phyloP scores from a whole-genome alignment of 352 stramenopile genomes.

The Pythium plurisporium region DNA sequence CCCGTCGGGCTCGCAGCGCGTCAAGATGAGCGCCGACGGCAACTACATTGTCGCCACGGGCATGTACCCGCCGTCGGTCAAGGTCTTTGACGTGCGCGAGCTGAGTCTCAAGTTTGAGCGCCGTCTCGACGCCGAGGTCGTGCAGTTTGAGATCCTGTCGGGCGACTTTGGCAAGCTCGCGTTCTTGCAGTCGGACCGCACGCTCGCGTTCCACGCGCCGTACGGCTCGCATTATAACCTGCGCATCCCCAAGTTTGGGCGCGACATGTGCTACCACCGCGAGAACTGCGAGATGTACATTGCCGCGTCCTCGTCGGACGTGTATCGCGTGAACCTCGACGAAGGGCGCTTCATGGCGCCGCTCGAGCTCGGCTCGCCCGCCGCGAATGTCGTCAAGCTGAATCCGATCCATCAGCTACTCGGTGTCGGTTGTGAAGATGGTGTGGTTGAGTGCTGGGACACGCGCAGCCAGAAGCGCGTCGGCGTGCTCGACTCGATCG shows the following conservation, averaged over 20 bases:
- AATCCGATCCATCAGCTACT: slow-evolving; percentile 91
- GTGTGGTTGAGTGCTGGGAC: slow-evolving; percentile 95
- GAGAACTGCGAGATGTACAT: slow-evolving; percentile 96
- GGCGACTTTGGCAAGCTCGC: slow-evolving; percentile 98
- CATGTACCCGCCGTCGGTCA: slow-evolving; percentile 96
- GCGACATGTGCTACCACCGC: slow-evolving; percentile 96
- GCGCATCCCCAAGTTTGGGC: slow-evolving; percentile 96
- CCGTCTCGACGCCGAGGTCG: slow-evolving; percentile 95
- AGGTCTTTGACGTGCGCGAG: slow-evolving; percentile 94
- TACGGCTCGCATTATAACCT: slow-evolving; percentile 97
- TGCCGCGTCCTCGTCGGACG: slow-evolving; percentile 74
- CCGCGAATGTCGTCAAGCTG: slow-evolving; percentile 88
- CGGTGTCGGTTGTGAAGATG: slow-evolving; percentile 91
- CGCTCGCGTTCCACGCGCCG: slow-evolving; percentile 96
- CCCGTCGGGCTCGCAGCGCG: slow-evolving; percentile 87
- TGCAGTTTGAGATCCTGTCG: slow-evolving; percentile 94
- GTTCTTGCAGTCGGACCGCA: slow-evolving; percentile 95
- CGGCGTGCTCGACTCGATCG: slow-evolving; percentile 55
- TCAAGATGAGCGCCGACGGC: slow-evolving; percentile 94
- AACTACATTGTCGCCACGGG: slow-evolving; percentile 96
- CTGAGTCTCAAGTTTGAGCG: slow-evolving; percentile 99
- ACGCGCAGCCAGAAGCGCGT: slow-evolving; percentile 77
- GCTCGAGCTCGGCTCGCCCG: slow-evolving; percentile 56
- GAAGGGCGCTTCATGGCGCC: slow-evolving; percentile 94
- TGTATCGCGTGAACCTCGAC: slow-evolving; percentile 98